Evolutionary conservation across 441 rosid species (phyloP), one percentile per base, ranked within the genome.

Genomic region (Jatropha multifida): DNA sequence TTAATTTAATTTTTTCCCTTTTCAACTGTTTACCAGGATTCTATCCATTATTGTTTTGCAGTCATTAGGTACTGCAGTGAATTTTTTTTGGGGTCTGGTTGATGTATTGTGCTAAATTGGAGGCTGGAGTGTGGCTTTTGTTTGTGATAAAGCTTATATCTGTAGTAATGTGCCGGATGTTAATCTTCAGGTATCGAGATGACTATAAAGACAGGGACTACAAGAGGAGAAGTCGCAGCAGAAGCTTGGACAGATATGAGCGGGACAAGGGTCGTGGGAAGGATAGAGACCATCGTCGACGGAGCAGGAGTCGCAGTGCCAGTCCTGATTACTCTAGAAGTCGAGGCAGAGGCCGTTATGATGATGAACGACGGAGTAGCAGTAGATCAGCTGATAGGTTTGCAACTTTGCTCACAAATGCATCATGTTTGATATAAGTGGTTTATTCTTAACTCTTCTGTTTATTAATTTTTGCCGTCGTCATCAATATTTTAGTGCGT

Each of bases 241-340:
- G 89, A 75, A 90, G 94, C 62, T 12, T 27, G 77, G 92, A 86
- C 72, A 83, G 81, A 64, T 63, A 81, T 52, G 91, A 86, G 18
- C 87, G 83, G 73, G 92, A 85, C 27, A 86, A 73, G 74, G 68
- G 80, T 75, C 92, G 86, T 61, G 87, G 83, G n/a, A 85, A 78
- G 81, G 89, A 85, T 68, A 86, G 80, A 69, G 87, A 85, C 54
- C 65, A 81, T 74, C 85, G 71, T 44, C 86, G 74, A 27, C 78
- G 81, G 49, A 87, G 94, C 69, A 82, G 85, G 82, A 90, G 89
- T 78, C 84, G 85, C 69, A 90, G 94, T 76, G 81, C 76, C 4
- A 90, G 89, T 74, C 90, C 90, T 59, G 88, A 86, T 71, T 79
- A 80, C 64, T 52, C 69, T 51, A 86, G 70, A 70, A 83, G 83